Conservation (phyloP, 495 filamentous ascomycete species). For the Cenococcum geophilum region DNA sequence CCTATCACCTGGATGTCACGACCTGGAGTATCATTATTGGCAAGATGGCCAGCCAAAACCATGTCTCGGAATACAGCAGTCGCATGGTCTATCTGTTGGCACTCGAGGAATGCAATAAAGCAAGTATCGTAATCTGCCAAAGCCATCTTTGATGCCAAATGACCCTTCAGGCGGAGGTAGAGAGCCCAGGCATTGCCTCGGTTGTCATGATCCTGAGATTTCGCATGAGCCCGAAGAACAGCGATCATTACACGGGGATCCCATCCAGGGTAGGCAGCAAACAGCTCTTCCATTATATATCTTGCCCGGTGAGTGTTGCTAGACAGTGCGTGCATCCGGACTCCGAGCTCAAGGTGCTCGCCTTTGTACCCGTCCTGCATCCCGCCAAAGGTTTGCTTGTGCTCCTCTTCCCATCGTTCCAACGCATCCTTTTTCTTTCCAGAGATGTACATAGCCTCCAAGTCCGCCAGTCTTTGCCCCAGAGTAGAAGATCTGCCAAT, state of each 20-base stretch:
- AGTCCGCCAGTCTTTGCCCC: slow-evolving; percentile 7
- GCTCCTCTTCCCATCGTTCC: slow-evolving; percentile 22
- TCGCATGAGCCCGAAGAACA: slow-evolving; percentile 20
- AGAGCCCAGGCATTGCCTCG: slow-evolving; percentile 12
- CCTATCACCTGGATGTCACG: slow-evolving; percentile 9
- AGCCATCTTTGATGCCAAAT: slow-evolving; percentile 1
- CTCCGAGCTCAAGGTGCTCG: slow-evolving; percentile 23
- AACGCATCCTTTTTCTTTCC: slow-evolving; percentile 17
- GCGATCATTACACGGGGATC: slow-evolving; percentile 12
- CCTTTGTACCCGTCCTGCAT: background rate
- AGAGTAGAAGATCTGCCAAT: slow-evolving; percentile 14
- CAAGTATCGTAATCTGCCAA: slow-evolving; percentile 18
- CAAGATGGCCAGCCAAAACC: slow-evolving; percentile 14
- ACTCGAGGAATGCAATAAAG: slow-evolving; percentile 23
- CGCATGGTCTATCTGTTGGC: slow-evolving; percentile 14
- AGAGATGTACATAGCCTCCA: slow-evolving; percentile 13
- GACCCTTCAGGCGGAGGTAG: slow-evolving; percentile 11
- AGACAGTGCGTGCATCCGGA: slow-evolving; percentile 18
- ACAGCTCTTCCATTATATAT: slow-evolving; percentile 22
- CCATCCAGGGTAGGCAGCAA: slow-evolving; percentile 13
- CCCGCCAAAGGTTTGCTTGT: background rate
- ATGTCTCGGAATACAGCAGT: slow-evolving; percentile 21
- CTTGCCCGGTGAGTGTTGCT: slow-evolving; percentile 19
- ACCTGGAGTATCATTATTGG: background rate
- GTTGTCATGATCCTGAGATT: background rate